Percentiles rank a stretch among this genome's conserved stretches.
Evolutionary conservation across 78 protist species (phyloP).

Genomic region (Dictyostelium purpureum): DNA sequence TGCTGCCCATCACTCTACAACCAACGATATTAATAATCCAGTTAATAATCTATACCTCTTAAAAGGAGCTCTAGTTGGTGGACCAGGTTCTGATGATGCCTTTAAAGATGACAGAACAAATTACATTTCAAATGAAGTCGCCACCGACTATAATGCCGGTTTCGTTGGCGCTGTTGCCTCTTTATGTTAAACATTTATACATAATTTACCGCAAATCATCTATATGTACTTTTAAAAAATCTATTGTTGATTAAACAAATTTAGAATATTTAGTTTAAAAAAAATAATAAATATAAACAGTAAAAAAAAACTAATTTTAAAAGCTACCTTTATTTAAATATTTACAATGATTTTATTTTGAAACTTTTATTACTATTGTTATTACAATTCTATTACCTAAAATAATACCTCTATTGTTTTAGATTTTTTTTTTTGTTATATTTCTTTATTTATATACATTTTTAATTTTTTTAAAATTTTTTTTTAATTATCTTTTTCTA

Average conservation of each 20-base stretch:
- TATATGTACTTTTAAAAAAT: too few relatives aligned
- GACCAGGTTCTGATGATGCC: constrained; percentile 66
- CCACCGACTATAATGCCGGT: constrained; percentile 79
- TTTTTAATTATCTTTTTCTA: neutral
- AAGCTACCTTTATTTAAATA: too few relatives aligned
- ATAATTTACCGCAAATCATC: too few relatives aligned
- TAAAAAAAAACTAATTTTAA: too few relatives aligned
- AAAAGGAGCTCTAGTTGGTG: constrained; percentile 79
- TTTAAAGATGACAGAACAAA: constrained; percentile 54
- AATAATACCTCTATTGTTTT: neutral
- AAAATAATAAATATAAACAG: neutral
- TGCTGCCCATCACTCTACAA: constrained; percentile 68
- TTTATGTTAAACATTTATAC: neutral
- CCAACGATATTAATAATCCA: constrained; percentile 57
- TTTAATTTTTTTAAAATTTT: neutral
- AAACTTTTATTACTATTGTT: neutral
- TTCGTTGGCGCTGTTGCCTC: constrained; percentile 61
- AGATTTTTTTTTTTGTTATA: neutral
- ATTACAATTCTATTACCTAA: neutral
- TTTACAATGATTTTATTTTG: neutral
- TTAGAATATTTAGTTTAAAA: neutral
- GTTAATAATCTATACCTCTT: constrained; percentile 16
- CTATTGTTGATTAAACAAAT: too few relatives aligned
- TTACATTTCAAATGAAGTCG: constrained; percentile 78
- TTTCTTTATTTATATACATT: neutral